phyloP scores from a whole-genome alignment of 2,329 filamentous ascomycete species.

The Triangularia setosa region DNA sequence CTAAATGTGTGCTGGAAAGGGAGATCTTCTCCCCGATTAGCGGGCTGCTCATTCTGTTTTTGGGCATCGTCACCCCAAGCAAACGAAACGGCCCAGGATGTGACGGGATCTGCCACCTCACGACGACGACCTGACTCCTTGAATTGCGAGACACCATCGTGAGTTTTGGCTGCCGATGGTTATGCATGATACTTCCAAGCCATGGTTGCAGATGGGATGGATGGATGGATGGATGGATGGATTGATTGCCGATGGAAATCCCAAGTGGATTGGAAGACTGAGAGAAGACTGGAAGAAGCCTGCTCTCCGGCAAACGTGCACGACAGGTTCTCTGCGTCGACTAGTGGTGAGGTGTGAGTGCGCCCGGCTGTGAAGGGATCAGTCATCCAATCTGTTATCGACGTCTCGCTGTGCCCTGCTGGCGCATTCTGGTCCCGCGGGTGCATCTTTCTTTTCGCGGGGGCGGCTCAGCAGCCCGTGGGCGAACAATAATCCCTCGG shows the following conservation, averaged over 20 bases:
- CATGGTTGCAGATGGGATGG: background rate
- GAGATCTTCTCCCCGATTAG: slow-evolving; percentile 21
- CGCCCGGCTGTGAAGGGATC: slow-evolving; percentile 9
- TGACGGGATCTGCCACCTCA: slow-evolving; percentile 12
- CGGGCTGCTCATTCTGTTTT: slow-evolving; percentile 9
- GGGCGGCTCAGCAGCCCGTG: background rate
- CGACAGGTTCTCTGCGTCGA: background rate
- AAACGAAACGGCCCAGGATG: background rate
- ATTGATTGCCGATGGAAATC: no score
- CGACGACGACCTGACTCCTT: background rate
- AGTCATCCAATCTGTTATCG: slow-evolving; percentile 9
- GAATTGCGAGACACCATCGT: background rate
- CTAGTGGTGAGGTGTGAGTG: background rate
- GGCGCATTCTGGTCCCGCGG: background rate
- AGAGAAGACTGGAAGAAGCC: background rate
- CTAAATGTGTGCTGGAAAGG: slow-evolving; percentile 15
- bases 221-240: background rate
- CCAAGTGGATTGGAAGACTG: background rate
- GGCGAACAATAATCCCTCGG: background rate
- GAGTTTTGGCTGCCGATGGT: background rate
- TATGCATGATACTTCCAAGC: background rate
- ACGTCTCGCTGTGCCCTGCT: background rate
- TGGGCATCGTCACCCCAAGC: slow-evolving; percentile 5
- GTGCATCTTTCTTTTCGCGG: slow-evolving; percentile 4
- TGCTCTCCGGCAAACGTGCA: background rate